These are phyloP conservation scores for Lunularia cruciata DNA, from an alignment of 225 moss, liverwort and hornwort genomes.

Conservation along the genomic window DNA sequence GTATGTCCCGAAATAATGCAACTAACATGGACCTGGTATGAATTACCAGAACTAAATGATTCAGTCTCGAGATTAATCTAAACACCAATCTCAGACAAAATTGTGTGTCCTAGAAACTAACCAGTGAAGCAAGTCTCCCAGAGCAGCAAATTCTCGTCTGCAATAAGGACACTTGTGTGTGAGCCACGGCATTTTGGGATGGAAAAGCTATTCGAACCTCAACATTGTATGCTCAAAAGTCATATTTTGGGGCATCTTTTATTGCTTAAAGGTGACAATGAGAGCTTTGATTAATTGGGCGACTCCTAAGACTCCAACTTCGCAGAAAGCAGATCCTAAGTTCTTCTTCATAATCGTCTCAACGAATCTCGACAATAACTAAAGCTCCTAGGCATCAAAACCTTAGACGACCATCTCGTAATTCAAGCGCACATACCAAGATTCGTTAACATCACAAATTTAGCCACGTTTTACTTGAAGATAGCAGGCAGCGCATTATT, in stretches of 20 bases:
- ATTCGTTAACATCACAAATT: too few species aligned
- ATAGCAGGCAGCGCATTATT: too few species aligned
- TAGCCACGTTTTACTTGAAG: too few species aligned
- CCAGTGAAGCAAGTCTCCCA: constrained; percentile 5
- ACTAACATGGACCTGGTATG: not conserved
- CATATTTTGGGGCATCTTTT: not conserved
- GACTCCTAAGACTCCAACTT: too few species aligned
- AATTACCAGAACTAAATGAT: constrained; percentile 4
- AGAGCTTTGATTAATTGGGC: too few species aligned
- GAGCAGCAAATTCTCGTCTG: not conserved
- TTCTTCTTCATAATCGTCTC: too few species aligned
- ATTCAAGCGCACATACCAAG: too few species aligned
- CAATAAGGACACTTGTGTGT: not conserved
- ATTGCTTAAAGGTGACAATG: not conserved
- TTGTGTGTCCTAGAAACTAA: not conserved
- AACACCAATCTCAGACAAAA: not conserved
- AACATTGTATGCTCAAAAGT: not conserved
- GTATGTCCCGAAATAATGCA: not conserved
- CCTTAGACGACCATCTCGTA: too few species aligned
- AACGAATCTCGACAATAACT: too few species aligned
- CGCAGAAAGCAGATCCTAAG: too few species aligned
- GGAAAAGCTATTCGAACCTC: not conserved
- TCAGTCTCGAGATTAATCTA: not conserved
- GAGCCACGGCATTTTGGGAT: not conserved
- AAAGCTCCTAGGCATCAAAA: too few species aligned